phyloP scores from a whole-genome alignment of 2,329 filamentous ascomycete genomes.

The Plenodomus biglobosus region DNA sequence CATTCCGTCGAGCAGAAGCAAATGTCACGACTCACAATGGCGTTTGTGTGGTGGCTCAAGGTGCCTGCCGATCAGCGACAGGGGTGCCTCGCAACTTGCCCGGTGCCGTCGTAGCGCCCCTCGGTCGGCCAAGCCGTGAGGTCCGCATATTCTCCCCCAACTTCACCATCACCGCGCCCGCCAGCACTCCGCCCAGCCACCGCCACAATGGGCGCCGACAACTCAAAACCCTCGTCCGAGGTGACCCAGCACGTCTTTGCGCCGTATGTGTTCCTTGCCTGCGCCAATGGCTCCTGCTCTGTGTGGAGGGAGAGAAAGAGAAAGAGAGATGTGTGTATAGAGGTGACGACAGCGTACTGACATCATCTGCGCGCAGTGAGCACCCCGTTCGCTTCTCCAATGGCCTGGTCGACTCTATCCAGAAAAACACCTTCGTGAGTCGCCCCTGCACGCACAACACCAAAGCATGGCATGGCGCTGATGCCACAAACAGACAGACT shows the following conservation, averaged over 20 bases:
- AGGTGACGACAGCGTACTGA: slow-evolving; percentile 14
- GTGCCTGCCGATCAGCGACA: slow-evolving; percentile 18
- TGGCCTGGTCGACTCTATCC: slow-evolving; percentile 78
- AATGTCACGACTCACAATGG: no score
- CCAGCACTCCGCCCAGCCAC: slow-evolving; percentile 22
- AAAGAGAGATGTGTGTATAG: no score
- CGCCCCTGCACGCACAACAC: not conserved
- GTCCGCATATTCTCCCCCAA: slow-evolving; percentile 36
- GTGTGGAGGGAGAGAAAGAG: no score
- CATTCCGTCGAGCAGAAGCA: no score
- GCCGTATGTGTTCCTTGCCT: slow-evolving; percentile 50
- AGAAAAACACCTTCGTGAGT: slow-evolving; percentile 79
- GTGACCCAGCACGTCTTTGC: slow-evolving; percentile 63
- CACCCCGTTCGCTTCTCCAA: slow-evolving; percentile 73
- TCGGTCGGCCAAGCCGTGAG: slow-evolving; percentile 30
- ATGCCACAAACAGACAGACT: slow-evolving; percentile 68
- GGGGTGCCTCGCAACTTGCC: slow-evolving; percentile 5
- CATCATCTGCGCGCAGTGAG: slow-evolving; percentile 53
- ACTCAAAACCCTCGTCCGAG: slow-evolving; percentile 60
- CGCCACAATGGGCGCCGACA: slow-evolving; percentile 61
- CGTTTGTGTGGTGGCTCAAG: slow-evolving; percentile 4
- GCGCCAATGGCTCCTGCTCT: slow-evolving; percentile 25
- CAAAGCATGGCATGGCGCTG: slow-evolving; percentile 5
- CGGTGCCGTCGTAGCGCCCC: no score
- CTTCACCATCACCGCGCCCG: slow-evolving; percentile 30